Conservation (phyloP, 164 flowering plant species). For the Stephania cephalantha region DNA sequence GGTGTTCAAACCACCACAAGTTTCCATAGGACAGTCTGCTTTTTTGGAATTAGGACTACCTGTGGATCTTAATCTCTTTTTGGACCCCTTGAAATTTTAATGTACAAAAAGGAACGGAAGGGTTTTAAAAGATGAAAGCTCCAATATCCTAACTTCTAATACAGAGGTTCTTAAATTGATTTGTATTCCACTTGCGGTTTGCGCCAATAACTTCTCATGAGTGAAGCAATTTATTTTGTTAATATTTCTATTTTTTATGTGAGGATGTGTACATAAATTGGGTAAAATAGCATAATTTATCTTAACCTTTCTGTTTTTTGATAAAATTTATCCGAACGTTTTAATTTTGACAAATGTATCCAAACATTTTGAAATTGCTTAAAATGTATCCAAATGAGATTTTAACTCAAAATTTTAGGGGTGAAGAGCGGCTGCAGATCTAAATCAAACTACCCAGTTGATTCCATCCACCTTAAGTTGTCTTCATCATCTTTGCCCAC, state of each 20-base stretch:
- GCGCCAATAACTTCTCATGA: neutral
- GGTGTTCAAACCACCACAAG: neutral
- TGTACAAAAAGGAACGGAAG: neutral
- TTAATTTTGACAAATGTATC: too few species aligned
- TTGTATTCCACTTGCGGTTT: neutral
- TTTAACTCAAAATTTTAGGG: too few species aligned
- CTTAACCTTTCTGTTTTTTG: too few species aligned
- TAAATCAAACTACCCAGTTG: too few species aligned
- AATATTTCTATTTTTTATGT: neutral
- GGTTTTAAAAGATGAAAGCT: neutral
- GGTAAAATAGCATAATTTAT: too few species aligned
- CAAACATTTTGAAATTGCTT: too few species aligned
- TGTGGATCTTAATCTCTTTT: conserved; percentile 1
- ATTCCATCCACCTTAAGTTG: too few species aligned
- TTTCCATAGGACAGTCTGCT: conserved; percentile 3
- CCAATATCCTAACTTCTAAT: neutral
- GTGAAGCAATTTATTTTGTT: neutral
- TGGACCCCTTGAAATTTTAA: neutral
- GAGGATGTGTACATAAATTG: too few species aligned
- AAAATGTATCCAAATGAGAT: too few species aligned
- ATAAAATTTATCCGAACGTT: too few species aligned
- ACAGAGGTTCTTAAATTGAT: neutral
- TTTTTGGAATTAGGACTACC: conserved; percentile 9
- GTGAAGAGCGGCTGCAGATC: too few species aligned
- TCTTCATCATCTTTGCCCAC: too few species aligned